Evolutionary conservation across 1,284 basidiomycete genomes (phyloP), one percentile per base, ranked within the genome.

Genomic region (Cutaneotrichosporon cavernicola): DNA sequence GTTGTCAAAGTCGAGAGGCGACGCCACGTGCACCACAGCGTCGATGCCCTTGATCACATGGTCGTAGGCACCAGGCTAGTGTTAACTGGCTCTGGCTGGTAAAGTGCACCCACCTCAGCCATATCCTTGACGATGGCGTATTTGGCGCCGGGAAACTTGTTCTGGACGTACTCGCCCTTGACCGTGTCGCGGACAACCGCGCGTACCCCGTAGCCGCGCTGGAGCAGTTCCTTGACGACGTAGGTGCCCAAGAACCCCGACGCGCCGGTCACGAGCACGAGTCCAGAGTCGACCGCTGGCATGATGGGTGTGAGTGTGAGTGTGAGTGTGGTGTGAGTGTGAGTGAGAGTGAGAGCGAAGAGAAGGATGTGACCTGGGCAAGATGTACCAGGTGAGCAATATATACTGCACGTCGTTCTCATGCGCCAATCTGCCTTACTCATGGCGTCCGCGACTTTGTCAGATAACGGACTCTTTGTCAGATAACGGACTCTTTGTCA

Each of bases 31-130:
- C 11, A 75, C 70, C 14, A 89, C 85, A 3, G 81, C 87, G 69
- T 88, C 85, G 5, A 89, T 84, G 8, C 82, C 87, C 72, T 86
- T 85, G 47, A 89, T 86, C 1, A 86, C 87, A 55, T 87, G 85
- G 71, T 89, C 87, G 69, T 89, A 89, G 2, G 85, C 86, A 22
- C 85, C 86, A 21, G 85, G 83, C 85, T 86, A 47, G n/a, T 14
- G 38, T 40, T 14, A 40, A 10, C 13, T 11, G 13, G 38, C 13
- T 40, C 4, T 5, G 5, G 38, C n/a, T n/a, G n/a, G n/a, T n/a
- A n/a, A 40, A 16, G 11, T 14, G 3, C 38, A 40, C 73, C 56
- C 60, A 85, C 83, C 77, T 82, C 79, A 32, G 82, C 83, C 71
- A 88, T 85, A 71, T 88, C 86, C 43, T 83, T 81, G 7, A 86